Evolutionary conservation across 495 filamentous ascomycete species (phyloP).

Genomic region (Annulohypoxylon bovei): DNA sequence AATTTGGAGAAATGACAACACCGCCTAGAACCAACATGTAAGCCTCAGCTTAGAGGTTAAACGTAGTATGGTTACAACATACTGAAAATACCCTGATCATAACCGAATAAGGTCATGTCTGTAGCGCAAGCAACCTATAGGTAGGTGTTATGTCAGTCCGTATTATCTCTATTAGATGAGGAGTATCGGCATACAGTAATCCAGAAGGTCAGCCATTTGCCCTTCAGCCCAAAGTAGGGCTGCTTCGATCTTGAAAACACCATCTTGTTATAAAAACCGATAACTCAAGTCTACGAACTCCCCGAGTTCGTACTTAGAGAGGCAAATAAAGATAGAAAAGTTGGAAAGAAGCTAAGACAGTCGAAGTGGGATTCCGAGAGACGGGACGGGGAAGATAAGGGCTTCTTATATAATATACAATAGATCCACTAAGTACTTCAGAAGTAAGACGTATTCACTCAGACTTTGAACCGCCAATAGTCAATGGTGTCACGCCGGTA

Average conservation of each 20-base stretch:
- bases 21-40: conserved; percentile 52
- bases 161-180: neutral
- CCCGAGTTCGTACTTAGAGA: conserved; percentile 8
- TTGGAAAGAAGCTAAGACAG: conserved; percentile 1
- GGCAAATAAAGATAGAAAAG: neutral
- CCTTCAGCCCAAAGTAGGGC: conserved; percentile 67
- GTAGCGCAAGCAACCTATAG: conserved; percentile 62
- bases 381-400: neutral
- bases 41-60: conserved; percentile 18
- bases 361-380: neutral
- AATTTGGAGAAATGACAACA: conserved; percentile 65
- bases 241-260: conserved; percentile 39
- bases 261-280: conserved; percentile 15
- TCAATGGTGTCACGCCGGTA: conserved; percentile 26
- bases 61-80: neutral
- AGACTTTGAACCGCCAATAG: neutral
- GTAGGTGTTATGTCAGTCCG: conserved; percentile 2
- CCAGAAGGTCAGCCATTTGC: conserved; percentile 68
- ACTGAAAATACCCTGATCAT: conserved; percentile 61
- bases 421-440: neutral
- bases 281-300: neutral
- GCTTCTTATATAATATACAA: conserved; percentile 21
- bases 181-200: conserved; percentile 56
- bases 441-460: neutral
- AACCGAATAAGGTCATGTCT: conserved; percentile 69